Percentiles rank a stretch among this genome's conserved stretches.
phyloP scores from a whole-genome alignment of 2,329 filamentous ascomycete species.

The Xylariaceae sp. region DNA sequence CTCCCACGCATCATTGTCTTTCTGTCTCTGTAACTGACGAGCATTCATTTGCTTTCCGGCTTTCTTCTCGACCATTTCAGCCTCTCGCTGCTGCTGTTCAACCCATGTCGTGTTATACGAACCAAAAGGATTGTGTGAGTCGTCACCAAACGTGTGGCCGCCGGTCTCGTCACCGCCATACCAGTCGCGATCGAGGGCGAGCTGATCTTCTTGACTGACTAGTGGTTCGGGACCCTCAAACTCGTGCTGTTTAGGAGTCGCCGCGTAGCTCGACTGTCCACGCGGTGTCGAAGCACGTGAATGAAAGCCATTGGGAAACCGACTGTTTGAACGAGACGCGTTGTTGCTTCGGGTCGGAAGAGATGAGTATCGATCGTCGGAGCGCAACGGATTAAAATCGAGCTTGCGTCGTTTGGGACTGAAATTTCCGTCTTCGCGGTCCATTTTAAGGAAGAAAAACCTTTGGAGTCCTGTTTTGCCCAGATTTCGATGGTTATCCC shows the following conservation, averaged over 20 bases:
- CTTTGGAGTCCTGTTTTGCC: background rate
- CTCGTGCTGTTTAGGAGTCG: slow-evolving; percentile 58
- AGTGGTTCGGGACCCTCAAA: slow-evolving; percentile 68
- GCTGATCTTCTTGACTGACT: slow-evolving; percentile 70
- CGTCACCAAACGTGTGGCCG: slow-evolving; percentile 83
- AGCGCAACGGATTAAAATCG: slow-evolving; percentile 61
- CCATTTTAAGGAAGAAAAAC: slow-evolving; percentile 30
- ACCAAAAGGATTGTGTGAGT: slow-evolving; percentile 90
- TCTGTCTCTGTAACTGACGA: slow-evolving; percentile 82
- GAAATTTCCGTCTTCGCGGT: slow-evolving; percentile 40
- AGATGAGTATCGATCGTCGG: slow-evolving; percentile 62
- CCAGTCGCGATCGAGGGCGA: slow-evolving; percentile 88
- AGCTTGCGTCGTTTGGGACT: slow-evolving; percentile 71
- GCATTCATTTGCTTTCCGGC: slow-evolving; percentile 71
- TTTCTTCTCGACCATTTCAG: slow-evolving; percentile 80
- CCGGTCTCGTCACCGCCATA: slow-evolving; percentile 86
- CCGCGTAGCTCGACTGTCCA: slow-evolving; percentile 38
- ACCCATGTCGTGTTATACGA: slow-evolving; percentile 77
- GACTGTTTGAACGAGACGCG: slow-evolving; percentile 46
- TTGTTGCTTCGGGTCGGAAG: slow-evolving; percentile 53
- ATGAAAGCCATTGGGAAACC: slow-evolving; percentile 37
- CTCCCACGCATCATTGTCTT: slow-evolving; percentile 97
- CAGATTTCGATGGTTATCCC: background rate
- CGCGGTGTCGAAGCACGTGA: slow-evolving; percentile 39
- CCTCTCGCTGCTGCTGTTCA: slow-evolving; percentile 71